phyloP scores from a whole-genome alignment of 805 yeast genomes.

The Nakazawaea molendinolei region DNA sequence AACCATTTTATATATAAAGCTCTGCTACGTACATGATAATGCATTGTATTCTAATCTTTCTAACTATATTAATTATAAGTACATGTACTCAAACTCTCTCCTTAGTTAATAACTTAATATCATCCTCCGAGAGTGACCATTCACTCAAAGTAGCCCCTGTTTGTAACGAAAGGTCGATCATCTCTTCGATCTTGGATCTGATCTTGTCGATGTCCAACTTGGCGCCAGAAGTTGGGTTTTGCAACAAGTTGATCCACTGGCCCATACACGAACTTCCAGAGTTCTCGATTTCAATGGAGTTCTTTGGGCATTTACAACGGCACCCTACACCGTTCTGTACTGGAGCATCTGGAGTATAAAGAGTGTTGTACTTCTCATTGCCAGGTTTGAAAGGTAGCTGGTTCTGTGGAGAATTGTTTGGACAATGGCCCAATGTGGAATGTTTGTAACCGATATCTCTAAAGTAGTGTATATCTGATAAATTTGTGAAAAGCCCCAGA shows the following conservation, averaged over 20 bases:
- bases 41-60: too few relatives aligned
- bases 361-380: slow-evolving; percentile 18
- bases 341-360: slow-evolving; percentile 1
- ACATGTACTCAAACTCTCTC: slow-evolving; percentile 17
- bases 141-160: slow-evolving; percentile 17
- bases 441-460: slow-evolving; percentile 90
- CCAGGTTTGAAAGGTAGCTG: slow-evolving; percentile 41
- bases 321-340: slow-evolving; percentile 66
- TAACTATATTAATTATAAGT: too few relatives aligned
- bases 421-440: slow-evolving; percentile 78
- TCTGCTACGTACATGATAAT: too few relatives aligned
- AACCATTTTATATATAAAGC: too few relatives aligned
- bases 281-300: slow-evolving; percentile 51
- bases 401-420: slow-evolving; percentile 48
- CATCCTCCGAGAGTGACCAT: slow-evolving; percentile 21
- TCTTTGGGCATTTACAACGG: slow-evolving; percentile 70
- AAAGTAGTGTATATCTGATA: slow-evolving; percentile 78
- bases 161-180: slow-evolving; percentile 19
- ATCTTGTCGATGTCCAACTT: slow-evolving; percentile 23
- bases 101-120: slow-evolving; percentile 13
- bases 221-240: slow-evolving; percentile 8
- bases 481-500: slow-evolving; percentile 63
- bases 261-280: slow-evolving; percentile 43
- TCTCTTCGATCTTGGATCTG: slow-evolving; percentile 18
- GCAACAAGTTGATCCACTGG: slow-evolving; percentile 35